Evolutionary conservation across 1,284 basidiomycete genomes (phyloP), one percentile per base, ranked within the genome.

Genomic region (Ceratobasidium sp.): DNA sequence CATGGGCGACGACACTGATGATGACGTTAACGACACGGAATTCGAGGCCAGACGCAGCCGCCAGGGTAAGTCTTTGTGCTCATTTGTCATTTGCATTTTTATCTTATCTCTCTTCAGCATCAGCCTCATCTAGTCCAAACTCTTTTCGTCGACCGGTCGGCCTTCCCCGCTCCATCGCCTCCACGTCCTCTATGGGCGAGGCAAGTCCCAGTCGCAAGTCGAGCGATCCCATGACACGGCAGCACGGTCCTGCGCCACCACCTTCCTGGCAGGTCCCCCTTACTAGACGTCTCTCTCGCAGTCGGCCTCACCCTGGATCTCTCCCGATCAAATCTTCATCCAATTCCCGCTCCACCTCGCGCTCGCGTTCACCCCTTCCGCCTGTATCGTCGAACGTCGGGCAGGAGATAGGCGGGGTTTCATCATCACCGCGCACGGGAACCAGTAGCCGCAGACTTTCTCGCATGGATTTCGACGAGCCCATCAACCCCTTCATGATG

Each of bases 291-390:
- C 84, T 94, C 62, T 94, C 93, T 23, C 90, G 93, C 72, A 90
- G 90, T 7, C 66, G 90, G 94, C 75, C 92, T 92, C 80, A 89
- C 94, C 73, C 88, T 89, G 73, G 83, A 32, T 44, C 87, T 63
- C 88, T 89, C 54, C 86, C 88, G 18, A 85, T 87, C 52, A 88
- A 84, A 76, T 94, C 91, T 72, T 89, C 87, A 35, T 89, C 91
- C 73, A 96, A 90, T 79, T 98, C 97, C n/a, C 91, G 97, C 32
- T 97, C 95, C 1, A 96, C 94, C 1, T 98, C 96, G 61, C 91
- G 97, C 44, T 98, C 97, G 1, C 90, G 95, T 52, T 98, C 97
- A 0, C 97, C 97, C 0, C 86, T 98, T 77, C 96, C 95, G 8
- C 75, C 78, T 28, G 79, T 86, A 66, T 84, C 86, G 59, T 84